Percentiles rank a stretch among this genome's conserved stretches.
Evolutionary conservation across 208 protist genomes (phyloP).

Genomic region (Histomonas meleagridis): DNA sequence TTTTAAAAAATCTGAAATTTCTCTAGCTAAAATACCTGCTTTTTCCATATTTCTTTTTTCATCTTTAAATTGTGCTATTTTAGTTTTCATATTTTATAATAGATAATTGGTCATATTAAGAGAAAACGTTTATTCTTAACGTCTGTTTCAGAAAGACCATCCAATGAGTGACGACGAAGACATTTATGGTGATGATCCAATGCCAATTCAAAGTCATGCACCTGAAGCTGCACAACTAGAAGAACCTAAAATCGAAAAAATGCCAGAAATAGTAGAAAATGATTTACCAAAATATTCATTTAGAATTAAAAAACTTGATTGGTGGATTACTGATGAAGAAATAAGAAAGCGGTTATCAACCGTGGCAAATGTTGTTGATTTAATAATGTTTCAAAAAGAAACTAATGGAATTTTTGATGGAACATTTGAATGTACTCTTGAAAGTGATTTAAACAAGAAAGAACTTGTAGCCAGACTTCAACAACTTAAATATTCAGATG

Average conservation of each 20-base stretch:
- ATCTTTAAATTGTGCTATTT: background rate
- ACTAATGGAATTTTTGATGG: background rate
- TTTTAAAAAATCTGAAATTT: background rate
- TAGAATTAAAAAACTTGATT: background rate
- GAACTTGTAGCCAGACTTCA: background rate
- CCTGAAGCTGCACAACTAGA: no score
- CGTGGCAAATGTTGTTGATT: background rate
- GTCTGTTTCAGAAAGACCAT: no score
- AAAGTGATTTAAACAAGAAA: background rate
- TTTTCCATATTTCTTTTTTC: background rate
- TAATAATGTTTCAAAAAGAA: background rate
- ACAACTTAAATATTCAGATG: background rate
- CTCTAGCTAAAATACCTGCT: background rate
- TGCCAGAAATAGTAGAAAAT: background rate
- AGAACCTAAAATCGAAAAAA: background rate
- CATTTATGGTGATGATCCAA: constrained; percentile 9
- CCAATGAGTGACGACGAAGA: no score
- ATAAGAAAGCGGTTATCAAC: background rate
- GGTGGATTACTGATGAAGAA: constrained; percentile 17
- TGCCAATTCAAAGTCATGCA: no score
- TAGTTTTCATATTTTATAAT: constrained; percentile 32
- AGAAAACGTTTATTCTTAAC: no score
- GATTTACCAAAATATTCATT: background rate
- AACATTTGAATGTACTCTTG: background rate
- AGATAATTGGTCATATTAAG: no score